Conservation (phyloP, 108 stramenopile genomes). For the Chaetoceros muelleri region DNA sequence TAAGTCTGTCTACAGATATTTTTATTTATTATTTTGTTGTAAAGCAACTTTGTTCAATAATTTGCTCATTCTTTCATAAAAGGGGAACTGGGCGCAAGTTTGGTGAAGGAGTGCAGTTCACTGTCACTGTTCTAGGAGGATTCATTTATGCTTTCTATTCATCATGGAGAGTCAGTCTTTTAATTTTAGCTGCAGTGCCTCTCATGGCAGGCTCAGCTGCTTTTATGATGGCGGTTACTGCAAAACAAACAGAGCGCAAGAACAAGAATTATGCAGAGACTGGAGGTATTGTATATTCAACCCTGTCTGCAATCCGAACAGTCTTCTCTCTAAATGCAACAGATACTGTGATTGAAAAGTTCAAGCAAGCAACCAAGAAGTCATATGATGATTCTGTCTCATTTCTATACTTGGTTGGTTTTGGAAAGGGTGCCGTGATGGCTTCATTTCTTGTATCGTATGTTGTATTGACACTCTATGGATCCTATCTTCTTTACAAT, state of each 20-base stretch:
- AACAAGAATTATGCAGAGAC: too few species aligned
- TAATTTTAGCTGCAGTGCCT: constrained; percentile 11
- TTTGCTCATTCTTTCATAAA: too few species aligned
- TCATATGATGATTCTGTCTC: constrained; percentile 32
- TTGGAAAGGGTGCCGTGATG: constrained; percentile 54
- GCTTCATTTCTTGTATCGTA: constrained; percentile 52
- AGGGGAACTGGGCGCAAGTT: constrained; percentile 19
- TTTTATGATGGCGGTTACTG: constrained; percentile 27
- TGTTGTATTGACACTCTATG: constrained; percentile 48
- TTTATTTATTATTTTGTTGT: not conserved
- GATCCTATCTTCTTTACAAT: constrained; percentile 41
- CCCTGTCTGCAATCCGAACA: constrained; percentile 31
- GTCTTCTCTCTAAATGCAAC: constrained; percentile 36
- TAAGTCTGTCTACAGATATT: too few species aligned
- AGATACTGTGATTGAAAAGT: too few species aligned
- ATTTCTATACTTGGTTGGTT: constrained; percentile 29
- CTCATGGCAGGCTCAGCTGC: constrained; percentile 15
- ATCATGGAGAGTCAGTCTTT: constrained; percentile 22
- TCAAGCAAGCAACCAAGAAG: too few species aligned
- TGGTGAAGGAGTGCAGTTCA: constrained; percentile 8
- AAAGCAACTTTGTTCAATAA: too few species aligned
- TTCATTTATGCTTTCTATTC: constrained; percentile 26
- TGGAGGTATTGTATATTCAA: constrained; percentile 16
- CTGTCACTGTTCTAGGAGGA: constrained; percentile 23
- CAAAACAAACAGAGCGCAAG: too few species aligned